phyloP scores from a whole-genome alignment of 1,284 basidiomycete genomes.

The Macrocybe sp. region DNA sequence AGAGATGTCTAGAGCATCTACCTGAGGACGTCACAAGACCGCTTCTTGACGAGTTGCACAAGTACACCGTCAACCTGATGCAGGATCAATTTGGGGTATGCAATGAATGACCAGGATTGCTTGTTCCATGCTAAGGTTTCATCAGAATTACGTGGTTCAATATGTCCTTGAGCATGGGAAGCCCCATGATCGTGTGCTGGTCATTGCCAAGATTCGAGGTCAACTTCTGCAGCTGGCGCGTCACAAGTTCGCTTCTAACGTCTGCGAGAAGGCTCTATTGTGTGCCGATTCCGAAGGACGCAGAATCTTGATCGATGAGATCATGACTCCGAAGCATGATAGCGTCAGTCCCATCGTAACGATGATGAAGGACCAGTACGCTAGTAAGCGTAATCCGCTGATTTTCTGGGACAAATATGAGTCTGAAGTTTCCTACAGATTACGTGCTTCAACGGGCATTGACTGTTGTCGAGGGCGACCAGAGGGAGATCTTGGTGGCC shows the following conservation, averaged over 20 bases:
- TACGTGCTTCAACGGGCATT: slow-evolving; percentile 81
- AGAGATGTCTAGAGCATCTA: slow-evolving; percentile 88
- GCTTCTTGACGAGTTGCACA: slow-evolving; percentile 84
- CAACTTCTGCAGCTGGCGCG: slow-evolving; percentile 77
- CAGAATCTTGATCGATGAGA: slow-evolving; percentile 73
- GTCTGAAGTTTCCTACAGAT: slow-evolving; percentile 37
- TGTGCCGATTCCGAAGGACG: slow-evolving; percentile 62
- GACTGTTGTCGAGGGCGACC: slow-evolving; percentile 64
- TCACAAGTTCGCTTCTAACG: slow-evolving; percentile 97
- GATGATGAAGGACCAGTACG: slow-evolving; percentile 92
- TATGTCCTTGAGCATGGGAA: slow-evolving; percentile 85
- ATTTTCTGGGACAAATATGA: slow-evolving; percentile 4
- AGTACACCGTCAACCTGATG: slow-evolving; percentile 68
- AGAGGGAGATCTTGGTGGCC: slow-evolving; percentile 59
- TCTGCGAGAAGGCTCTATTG: slow-evolving; percentile 89
- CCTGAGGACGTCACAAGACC: slow-evolving; percentile 63
- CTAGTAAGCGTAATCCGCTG: slow-evolving; percentile 50
- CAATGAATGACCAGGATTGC: slow-evolving; percentile 9
- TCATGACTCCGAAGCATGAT: slow-evolving; percentile 63
- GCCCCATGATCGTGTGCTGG: slow-evolving; percentile 61
- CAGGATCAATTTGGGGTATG: slow-evolving; percentile 86
- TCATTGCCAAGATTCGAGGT: slow-evolving; percentile 73
- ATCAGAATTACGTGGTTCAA: slow-evolving; percentile 91
- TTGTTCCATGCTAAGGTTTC: slow-evolving; percentile 2
- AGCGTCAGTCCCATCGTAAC: slow-evolving; percentile 59